Conservation (phyloP, 2,329 filamentous ascomycete species). For the Xylaria sp. region DNA sequence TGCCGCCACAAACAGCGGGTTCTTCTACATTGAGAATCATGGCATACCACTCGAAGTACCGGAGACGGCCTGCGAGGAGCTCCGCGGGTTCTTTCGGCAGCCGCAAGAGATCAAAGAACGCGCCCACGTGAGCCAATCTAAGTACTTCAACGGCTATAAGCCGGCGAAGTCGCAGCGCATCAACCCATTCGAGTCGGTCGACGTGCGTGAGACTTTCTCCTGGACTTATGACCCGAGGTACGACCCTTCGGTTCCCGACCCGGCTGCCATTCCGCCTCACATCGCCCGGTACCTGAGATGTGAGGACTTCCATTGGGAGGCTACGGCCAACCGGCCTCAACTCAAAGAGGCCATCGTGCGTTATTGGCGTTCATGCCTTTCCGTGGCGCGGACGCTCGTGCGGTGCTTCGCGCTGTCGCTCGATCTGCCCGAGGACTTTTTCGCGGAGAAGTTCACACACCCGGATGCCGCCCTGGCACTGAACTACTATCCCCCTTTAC, state of each 20-base stretch:
- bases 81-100: slow-evolving; percentile 45
- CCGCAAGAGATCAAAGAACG: slow-evolving; percentile 41
- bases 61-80: slow-evolving; percentile 42
- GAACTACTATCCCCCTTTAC: slow-evolving; percentile 56
- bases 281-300: slow-evolving; percentile 37
- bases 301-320: slow-evolving; percentile 45
- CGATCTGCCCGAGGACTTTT: slow-evolving; percentile 54
- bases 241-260: slow-evolving; percentile 46
- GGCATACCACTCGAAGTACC: slow-evolving; percentile 47
- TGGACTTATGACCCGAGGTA: slow-evolving; percentile 50
- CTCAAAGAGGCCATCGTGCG: slow-evolving; percentile 52
- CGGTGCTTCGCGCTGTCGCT: slow-evolving; percentile 56
- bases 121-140: slow-evolving; percentile 52
- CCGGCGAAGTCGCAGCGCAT: slow-evolving; percentile 47
- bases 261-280: slow-evolving; percentile 44
- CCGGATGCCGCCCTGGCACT: slow-evolving; percentile 52
- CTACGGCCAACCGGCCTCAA: slow-evolving; percentile 46
- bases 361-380: slow-evolving; percentile 52
- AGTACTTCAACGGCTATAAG: slow-evolving; percentile 55
- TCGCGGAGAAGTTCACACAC: slow-evolving; percentile 51
- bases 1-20: slow-evolving; percentile 55
- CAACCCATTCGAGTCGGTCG: slow-evolving; percentile 44
- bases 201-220: slow-evolving; percentile 52
- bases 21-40: slow-evolving; percentile 57
- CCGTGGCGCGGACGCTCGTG: slow-evolving; percentile 53